Base-by-base conservation (phyloP, 176 grass and related monocot species). In the Poa pratensis region DNA sequence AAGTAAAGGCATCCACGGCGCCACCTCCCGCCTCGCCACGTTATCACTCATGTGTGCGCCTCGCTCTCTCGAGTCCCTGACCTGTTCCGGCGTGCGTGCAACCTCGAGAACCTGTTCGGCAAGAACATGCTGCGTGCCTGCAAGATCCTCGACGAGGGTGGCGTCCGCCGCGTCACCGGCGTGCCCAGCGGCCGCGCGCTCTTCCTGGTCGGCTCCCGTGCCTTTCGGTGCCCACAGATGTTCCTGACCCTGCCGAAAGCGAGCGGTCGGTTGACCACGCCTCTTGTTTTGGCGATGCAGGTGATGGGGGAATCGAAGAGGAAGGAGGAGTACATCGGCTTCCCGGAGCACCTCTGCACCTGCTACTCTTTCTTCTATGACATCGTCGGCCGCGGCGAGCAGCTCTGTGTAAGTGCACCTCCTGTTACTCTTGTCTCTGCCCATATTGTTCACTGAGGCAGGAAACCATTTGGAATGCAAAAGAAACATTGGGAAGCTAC, bases 331-430 rank as follows among this genome's bases (percentile, higher is more conserved):
- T 96, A 96, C 79, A 87, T 92, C 66, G 94, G 97, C 83, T 99
- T 99, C 73, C 94, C 92, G 30, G 83, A 94, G 86, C 90, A 99
- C 84, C 90, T 94, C 78, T 99, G 97, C 90, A 94, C 92, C 7
- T 96, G 94, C 94, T 92, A 94, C 86, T 96, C 97, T n/a, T 99
- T 94, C 89, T 92, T 96, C 90, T 99, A 99, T 62, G 94, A 96
- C 78, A 90, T 99, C 6, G 90, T 99, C 49, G 90, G 91, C 49
- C 89, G 88, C 30, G 92, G 88, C 27, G 92, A 99, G 69, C 90
- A 96, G 72, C 89, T 99, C 35, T 94, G 84, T 48, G 94, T 96
- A 85, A 83, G 91, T 66, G 77, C 34, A 12, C 11, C 80, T 65
- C 17, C 23, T 72, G 18, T 49, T 73, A 32, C 74, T 77, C 5